Evolutionary conservation across 1,284 basidiomycete species (phyloP), one percentile per base, ranked within the genome.

Genomic region (Marasmius tenuissimus): DNA sequence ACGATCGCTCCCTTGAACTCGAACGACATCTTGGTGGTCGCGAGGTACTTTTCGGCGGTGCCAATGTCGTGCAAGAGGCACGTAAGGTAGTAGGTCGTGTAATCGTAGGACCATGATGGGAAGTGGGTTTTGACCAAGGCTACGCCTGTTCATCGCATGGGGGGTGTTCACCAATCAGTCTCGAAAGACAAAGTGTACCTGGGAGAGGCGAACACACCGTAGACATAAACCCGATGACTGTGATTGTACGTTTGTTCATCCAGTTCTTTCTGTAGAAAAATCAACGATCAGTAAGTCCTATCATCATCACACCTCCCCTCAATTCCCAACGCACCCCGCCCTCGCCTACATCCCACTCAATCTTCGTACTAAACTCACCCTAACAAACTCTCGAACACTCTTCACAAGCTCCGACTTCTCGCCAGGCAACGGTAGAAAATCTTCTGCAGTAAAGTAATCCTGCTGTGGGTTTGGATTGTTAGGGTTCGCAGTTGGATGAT

Each of bases 1-100:
- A 84, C 75, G 60, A 85, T 83, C 38, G 78, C 83, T 58, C 83
- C 83, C 69, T 83, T 84, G 74, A 85, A 85, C 71, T 86, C 85
- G 69, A 85, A 86, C 27, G 81, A 84, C 73, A 86, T 75, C 64
- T 84, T 82, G 10, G 84, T 85, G 45, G 78, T 80, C 5, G 79
- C 69, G 52, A 84, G 75, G 69, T 81, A 81, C 49, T 73, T 72
- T 54, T 83, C 78, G 8, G 83, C 81, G 3, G 81, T 81, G 45
- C 85, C 83, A 61, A 85, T 84, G 68, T 86, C 85, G 66, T 85
- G 84, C 58, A 85, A 70, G 27, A 85, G 74, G 62, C 81, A 82
- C 34, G 81, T 73, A 49, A 84, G 73, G 65, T 81, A 84, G 70
- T 83, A 85, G 16, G 84, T 84, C 74, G 84, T 79, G 57, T 71